Conservation (phyloP, 1,139 yeast genomes). For the Geotrichum aggregatum region DNA sequence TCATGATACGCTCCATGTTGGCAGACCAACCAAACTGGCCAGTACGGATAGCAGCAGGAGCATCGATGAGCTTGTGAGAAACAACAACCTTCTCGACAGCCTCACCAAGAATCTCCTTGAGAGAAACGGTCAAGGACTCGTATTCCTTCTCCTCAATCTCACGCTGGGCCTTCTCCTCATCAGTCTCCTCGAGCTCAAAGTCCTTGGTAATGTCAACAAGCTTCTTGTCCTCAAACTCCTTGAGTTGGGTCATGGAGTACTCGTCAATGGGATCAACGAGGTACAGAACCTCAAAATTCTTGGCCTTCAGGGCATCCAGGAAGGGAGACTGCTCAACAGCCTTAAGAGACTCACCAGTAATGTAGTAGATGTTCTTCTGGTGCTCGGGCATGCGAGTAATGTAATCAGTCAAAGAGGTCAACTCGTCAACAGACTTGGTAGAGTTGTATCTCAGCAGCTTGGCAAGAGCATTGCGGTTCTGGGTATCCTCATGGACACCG, state of each 20-base stretch:
- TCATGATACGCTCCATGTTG: conserved; percentile 99
- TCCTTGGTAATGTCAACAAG: conserved; percentile 98
- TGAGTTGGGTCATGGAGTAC: conserved; percentile 98
- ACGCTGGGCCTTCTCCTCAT: conserved; percentile 91
- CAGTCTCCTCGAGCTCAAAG: conserved; percentile 98
- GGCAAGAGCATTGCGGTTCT: conserved; percentile 93
- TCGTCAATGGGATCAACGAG: conserved; percentile 99
- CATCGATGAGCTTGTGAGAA: conserved; percentile 93
- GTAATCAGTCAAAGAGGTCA: conserved; percentile 92
- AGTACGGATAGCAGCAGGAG: conserved; percentile 99
- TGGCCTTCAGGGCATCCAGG: conserved; percentile 97
- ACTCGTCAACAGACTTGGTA: conserved; percentile 85
- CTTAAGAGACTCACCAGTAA: conserved; percentile 97
- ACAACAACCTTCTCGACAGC: conserved; percentile 99
- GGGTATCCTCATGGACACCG: conserved; percentile 98
- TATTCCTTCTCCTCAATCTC: conserved; percentile 89
- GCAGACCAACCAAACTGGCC: conserved; percentile 99
- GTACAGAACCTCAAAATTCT: conserved; percentile 96
- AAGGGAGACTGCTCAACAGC: conserved; percentile 99
- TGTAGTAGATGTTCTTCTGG: conserved; percentile 98
- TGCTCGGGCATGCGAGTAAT: conserved; percentile 99
- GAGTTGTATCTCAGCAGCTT: conserved; percentile 96
- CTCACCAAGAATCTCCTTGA: conserved; percentile 96
- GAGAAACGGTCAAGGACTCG: conserved; percentile 90
- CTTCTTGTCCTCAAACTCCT: conserved; percentile 99